Evolutionary conservation across 2,329 filamentous ascomycete species (phyloP), one percentile per base, ranked within the genome.

Genomic region (Alternaria solani): DNA sequence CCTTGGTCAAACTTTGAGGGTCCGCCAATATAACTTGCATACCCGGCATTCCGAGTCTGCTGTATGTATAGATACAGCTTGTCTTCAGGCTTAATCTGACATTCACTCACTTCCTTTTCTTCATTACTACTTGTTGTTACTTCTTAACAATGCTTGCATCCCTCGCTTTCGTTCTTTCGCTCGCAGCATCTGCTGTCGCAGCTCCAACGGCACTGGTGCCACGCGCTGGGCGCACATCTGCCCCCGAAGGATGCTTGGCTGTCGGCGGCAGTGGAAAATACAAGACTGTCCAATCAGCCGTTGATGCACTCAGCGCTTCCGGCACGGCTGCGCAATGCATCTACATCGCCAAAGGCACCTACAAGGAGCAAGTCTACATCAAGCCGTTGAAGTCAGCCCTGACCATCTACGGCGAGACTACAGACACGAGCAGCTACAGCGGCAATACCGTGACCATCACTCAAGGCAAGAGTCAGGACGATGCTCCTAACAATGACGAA

Each of bases 301-400:
- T 90, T 57, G 72, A 87, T 67, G 83, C 87, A 5, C 81, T 90
- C 8, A 85, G 83, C n/a, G 84, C 82, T 0, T 79, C 80, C 1
- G 81, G 82, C 7, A 81, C 83, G 2, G 65, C 76, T 1, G 80
- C 80, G 1, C 86, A 88, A 59, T 86, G 83, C 69, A 87, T 91
- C 76, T 90, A 90, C 78, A 85, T 91, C 74, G 73, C 85, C 67
- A 75, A 83, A 25, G 87, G 87, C 8, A 87, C 85, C 36, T 89
- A 90, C 81, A 78, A 76, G 3, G 87, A 89, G 72, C 87, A 89
- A 70, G 85, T 89, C 41, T 83, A 82, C 66, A 80, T 89, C 43
- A 75, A 81, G 3, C 63, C 75, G 1, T 81, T 84, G 47, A 78
- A 76, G 11, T 84, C 83, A 1, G 75, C 81, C 41, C 78, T 89